A percentile compares a stretch with the other conserved stretches of the same genome.
phyloP scores from a whole-genome alignment of 768 basidiomycete species.

The Podaxis carcinomalis region DNA sequence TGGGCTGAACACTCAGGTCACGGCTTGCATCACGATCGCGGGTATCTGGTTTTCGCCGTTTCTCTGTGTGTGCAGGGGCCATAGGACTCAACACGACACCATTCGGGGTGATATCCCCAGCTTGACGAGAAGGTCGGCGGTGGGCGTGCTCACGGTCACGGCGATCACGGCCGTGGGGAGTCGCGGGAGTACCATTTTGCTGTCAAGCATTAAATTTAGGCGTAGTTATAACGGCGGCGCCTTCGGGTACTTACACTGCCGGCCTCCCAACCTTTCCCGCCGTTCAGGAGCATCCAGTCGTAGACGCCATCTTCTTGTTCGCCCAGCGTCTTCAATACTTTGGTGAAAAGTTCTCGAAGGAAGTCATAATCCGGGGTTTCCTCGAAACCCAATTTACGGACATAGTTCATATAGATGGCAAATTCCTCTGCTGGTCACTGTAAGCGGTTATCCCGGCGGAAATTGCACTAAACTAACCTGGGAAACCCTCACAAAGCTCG shows the following conservation, averaged over 20 bases:
- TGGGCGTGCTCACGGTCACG: conserved; percentile 54
- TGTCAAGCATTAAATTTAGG: conserved; percentile 22
- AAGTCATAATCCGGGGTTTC: conserved; percentile 98
- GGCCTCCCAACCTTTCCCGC: conserved; percentile 95
- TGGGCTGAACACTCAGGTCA: conserved; percentile 63
- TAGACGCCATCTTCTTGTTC: conserved; percentile 91
- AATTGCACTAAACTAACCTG: conserved; percentile 50
- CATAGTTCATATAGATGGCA: conserved; percentile 98
- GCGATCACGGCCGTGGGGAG: conserved; percentile 54
- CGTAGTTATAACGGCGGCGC: conserved; percentile 25
- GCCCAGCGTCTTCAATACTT: conserved; percentile 82
- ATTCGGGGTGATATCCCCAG: conserved; percentile 45
- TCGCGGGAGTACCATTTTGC: conserved; percentile 48
- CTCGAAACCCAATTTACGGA: conserved; percentile 96
- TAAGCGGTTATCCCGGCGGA: neutral
- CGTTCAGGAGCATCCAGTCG: conserved; percentile 95
- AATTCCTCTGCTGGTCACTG: conserved; percentile 73
- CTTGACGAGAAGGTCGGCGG: conserved; percentile 45
- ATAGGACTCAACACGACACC: conserved; percentile 64
- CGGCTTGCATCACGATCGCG: conserved; percentile 48
- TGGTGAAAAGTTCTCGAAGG: conserved; percentile 88
- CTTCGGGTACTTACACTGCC: conserved; percentile 51
- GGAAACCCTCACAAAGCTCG: conserved; percentile 96
- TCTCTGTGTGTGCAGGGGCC: conserved; percentile 51
- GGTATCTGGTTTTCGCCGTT: conserved; percentile 46